These are phyloP conservation scores for Erysiphe pulchra DNA, from an alignment of 2,329 filamentous ascomycete species.

Conservation along the genomic window DNA sequence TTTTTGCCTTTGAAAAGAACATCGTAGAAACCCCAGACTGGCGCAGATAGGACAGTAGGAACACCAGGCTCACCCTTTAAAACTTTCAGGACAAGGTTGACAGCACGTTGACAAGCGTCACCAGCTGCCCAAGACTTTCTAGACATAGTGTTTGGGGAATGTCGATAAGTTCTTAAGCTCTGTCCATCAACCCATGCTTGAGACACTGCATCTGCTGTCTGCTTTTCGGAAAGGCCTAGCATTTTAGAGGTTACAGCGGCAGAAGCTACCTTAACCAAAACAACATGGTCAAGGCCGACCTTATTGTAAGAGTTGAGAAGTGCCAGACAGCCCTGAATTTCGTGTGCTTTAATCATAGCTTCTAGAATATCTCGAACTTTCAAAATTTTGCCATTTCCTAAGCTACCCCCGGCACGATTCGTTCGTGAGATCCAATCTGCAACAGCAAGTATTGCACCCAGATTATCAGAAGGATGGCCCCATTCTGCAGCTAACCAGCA, in stretches of 20 bases:
- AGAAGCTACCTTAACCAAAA: conserved; percentile 91
- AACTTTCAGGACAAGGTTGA: conserved; percentile 77
- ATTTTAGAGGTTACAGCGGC: conserved; percentile 87
- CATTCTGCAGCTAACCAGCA: conserved; percentile 98
- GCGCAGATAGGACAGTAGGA: conserved; percentile 76
- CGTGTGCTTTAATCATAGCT: conserved; percentile 97
- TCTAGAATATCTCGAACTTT: conserved; percentile 80
- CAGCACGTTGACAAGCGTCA: conserved; percentile 87
- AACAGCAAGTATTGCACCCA: conserved; percentile 87
- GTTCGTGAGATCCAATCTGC: conserved; percentile 95
- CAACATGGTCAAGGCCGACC: conserved; percentile 91
- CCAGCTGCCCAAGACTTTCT: conserved; percentile 97
- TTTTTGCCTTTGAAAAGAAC: conserved; percentile 89
- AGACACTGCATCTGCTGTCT: conserved; percentile 85
- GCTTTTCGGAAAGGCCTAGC: conserved; percentile 66
- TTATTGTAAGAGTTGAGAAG: conserved; percentile 98
- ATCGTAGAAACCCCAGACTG: conserved; percentile 96
- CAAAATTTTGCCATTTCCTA: conserved; percentile 68
- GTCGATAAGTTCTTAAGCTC: conserved; percentile 84
- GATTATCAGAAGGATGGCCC: conserved; percentile 95
- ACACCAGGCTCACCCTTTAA: conserved; percentile 76
- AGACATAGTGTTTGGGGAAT: conserved; percentile 98
- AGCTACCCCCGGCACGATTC: conserved; percentile 47
- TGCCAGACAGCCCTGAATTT: conserved; percentile 92
- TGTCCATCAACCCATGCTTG: conserved; percentile 97